phyloP scores from a whole-genome alignment of 495 filamentous ascomycete genomes.

The Chaetomium fimeti region DNA sequence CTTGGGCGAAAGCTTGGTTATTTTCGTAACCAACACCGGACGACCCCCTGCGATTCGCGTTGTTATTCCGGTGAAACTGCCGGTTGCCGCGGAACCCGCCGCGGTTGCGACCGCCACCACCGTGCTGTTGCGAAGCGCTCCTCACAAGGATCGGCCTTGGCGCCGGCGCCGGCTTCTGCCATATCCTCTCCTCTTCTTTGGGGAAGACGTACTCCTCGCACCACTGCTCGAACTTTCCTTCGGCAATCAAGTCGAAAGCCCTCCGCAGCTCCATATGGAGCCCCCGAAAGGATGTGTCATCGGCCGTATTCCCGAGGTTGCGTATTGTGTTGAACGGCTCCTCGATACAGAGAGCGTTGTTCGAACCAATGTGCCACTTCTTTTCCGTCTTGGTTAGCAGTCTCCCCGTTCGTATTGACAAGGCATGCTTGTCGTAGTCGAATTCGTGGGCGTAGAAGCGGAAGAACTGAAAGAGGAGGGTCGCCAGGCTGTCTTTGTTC shows the following conservation, averaged over 20 bases:
- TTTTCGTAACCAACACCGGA: conserved; percentile 43
- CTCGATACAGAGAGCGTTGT: conserved; percentile 88
- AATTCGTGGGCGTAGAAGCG: conserved; percentile 90
- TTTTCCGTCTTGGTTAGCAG: conserved; percentile 84
- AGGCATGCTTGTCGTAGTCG: conserved; percentile 77
- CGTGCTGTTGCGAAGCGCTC: conserved; percentile 51
- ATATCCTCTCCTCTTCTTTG: conserved; percentile 73
- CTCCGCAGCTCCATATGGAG: conserved; percentile 85
- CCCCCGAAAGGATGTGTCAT: conserved; percentile 87
- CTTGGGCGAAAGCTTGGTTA: conserved; percentile 28
- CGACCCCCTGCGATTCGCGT: conserved; percentile 36
- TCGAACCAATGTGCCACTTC: conserved; percentile 71
- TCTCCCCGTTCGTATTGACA: conserved; percentile 84
- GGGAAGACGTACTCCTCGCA: conserved; percentile 85
- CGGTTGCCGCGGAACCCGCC: conserved; percentile 59
- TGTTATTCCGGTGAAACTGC: conserved; percentile 50
- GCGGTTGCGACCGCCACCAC: conserved; percentile 54
- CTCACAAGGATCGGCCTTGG: conserved; percentile 49
- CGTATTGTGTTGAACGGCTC: conserved; percentile 92
- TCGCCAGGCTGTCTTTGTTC: conserved; percentile 80
- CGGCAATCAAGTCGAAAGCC: conserved; percentile 76
- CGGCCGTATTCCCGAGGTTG: conserved; percentile 96
- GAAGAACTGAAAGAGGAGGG: conserved; percentile 90
- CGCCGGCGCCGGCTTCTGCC: conserved; percentile 64
- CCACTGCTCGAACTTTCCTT: conserved; percentile 72